These are phyloP conservation scores for Inonotus obliquus DNA, from an alignment of 1,284 basidiomycete genomes.

Conservation along the genomic window DNA sequence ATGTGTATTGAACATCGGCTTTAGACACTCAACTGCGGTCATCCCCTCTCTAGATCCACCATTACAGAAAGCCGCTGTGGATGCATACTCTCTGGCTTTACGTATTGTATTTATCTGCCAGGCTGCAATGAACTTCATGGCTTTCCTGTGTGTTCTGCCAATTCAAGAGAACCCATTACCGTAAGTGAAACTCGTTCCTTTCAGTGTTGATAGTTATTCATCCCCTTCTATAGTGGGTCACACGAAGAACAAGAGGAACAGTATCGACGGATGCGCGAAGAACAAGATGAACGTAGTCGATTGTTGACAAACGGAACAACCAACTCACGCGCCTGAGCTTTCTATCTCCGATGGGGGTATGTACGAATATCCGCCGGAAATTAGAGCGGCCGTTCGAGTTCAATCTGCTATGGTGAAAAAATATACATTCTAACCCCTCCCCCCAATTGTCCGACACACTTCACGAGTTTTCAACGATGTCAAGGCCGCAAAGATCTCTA, in stretches of 20 bases:
- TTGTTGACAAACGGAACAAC: slow-evolving; percentile 9
- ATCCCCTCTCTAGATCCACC: slow-evolving; percentile 68
- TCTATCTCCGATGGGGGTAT: too few species aligned
- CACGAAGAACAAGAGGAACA: slow-evolving; percentile 57
- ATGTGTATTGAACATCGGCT: not conserved
- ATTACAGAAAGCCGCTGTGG: slow-evolving; percentile 64
- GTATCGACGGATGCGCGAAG: slow-evolving; percentile 36
- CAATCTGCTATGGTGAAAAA: not conserved
- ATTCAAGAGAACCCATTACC: slow-evolving; percentile 74
- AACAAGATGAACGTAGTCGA: slow-evolving; percentile 20
- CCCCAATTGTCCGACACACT: not conserved
- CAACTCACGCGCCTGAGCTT: not conserved
- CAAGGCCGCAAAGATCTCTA: not conserved
- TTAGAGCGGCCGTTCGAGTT: too few species aligned
- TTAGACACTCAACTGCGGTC: slow-evolving; percentile 75
- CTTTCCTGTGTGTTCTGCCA: slow-evolving; percentile 60
- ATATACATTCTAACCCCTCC: not conserved
- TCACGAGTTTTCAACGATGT: not conserved
- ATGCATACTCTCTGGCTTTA: slow-evolving; percentile 81
- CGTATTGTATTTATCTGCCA: slow-evolving; percentile 83
- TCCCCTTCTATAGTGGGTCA: slow-evolving; percentile 44
- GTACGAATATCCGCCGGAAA: too few species aligned
- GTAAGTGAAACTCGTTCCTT: slow-evolving; percentile 38
- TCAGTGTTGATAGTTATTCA: slow-evolving; percentile 18
- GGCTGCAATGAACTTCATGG: slow-evolving; percentile 56